phyloP scores from a whole-genome alignment of 176 grass and related monocot species.

The Avena sativa region DNA sequence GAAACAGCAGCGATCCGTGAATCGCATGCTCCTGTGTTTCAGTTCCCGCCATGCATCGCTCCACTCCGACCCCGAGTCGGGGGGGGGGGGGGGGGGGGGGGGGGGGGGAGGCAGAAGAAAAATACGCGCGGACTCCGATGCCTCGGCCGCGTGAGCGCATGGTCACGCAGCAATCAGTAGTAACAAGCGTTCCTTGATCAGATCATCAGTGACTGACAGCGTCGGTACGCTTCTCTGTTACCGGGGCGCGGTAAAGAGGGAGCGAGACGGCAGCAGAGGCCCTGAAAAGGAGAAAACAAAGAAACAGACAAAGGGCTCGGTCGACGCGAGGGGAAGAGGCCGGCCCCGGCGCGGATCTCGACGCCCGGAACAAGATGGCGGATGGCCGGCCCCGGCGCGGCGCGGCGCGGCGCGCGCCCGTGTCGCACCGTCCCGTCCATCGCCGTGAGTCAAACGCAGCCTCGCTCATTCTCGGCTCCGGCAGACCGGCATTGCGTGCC shows the following conservation, averaged over 20 bases:
- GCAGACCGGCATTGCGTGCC: conserved; percentile 1
- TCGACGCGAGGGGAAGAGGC: background rate
- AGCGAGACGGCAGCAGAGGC: background rate
- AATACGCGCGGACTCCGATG: background rate
- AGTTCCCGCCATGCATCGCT: no score
- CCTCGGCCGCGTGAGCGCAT: background rate
- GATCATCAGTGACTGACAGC: conserved; percentile 3
- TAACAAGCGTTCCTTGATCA: background rate
- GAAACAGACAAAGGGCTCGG: background rate
- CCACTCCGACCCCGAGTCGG: background rate
- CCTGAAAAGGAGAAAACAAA: conserved; percentile 37
- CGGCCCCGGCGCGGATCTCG: conserved; percentile 43
- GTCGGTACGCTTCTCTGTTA: background rate
- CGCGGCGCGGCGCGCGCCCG: conserved; percentile 12
- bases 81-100: no score
- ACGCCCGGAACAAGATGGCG: background rate
- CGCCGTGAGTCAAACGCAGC: conserved; percentile 60
- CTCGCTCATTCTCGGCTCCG: conserved; percentile 18
- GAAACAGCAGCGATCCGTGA: background rate
- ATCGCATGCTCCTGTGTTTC: background rate
- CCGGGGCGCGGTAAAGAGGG: conserved; percentile 48
- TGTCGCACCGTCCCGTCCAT: background rate
- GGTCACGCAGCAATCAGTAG: background rate
- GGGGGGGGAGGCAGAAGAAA: background rate
- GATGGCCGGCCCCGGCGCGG: background rate